Conservation (phyloP, 2,329 filamentous ascomycete genomes). For the Stylonectria norvegica region DNA sequence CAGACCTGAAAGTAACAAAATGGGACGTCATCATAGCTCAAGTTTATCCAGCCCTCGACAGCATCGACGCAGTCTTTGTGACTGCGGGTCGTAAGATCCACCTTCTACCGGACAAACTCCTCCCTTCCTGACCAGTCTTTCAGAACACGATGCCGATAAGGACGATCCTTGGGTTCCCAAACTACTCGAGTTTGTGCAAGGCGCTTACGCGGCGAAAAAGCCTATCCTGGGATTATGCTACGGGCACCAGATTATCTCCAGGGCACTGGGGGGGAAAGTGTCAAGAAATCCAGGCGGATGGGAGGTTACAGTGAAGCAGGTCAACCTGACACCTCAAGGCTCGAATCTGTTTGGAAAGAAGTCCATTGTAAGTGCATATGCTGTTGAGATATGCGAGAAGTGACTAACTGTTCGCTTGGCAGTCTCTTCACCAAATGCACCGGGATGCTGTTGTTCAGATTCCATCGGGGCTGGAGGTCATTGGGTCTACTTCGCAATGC, state of each 20-base stretch:
- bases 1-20: slow-evolving; percentile 5
- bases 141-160: slow-evolving; percentile 3
- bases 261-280: slow-evolving; percentile 12
- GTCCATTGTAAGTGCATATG: slow-evolving; percentile 5
- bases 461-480: background rate
- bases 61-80: slow-evolving; percentile 12
- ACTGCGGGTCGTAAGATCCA: slow-evolving; percentile 12
- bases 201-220: slow-evolving; percentile 6
- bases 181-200: slow-evolving; percentile 7
- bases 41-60: slow-evolving; percentile 4
- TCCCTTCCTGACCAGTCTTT: background rate
- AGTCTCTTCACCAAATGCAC: slow-evolving; percentile 8
- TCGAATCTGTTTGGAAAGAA: slow-evolving; percentile 6
- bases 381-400: background rate
- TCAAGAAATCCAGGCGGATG: slow-evolving; percentile 10
- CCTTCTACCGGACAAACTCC: slow-evolving; percentile 6
- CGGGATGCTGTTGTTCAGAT: slow-evolving; percentile 1
- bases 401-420: too few species aligned
- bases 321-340: slow-evolving; percentile 5
- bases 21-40: slow-evolving; percentile 2
- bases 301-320: slow-evolving; percentile 8
- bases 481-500: background rate
- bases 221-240: slow-evolving; percentile 16
- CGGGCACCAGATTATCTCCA: slow-evolving; percentile 16
- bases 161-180: slow-evolving; percentile 10